A percentile compares a stretch with the other conserved stretches of the same genome.
phyloP scores from a whole-genome alignment of 305 asterid species.

The Striga hermonthica region DNA sequence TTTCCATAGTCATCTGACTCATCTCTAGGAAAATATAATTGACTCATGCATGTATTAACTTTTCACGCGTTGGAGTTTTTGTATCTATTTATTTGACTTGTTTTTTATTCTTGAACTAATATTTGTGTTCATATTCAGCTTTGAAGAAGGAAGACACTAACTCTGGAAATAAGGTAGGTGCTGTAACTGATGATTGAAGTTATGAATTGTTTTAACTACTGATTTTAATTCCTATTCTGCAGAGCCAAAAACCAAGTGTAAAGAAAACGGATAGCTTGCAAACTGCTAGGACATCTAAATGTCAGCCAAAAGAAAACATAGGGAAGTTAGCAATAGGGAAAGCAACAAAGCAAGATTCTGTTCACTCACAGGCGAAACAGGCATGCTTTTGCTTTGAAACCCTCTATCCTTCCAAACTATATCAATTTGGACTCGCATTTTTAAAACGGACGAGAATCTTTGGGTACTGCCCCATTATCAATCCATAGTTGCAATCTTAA shows the following conservation, averaged over 20 bases:
- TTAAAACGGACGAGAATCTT: too few species aligned
- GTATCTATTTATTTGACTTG: slow-evolving; percentile 1
- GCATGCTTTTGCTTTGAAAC: slow-evolving; percentile 35
- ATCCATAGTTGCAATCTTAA: too few species aligned
- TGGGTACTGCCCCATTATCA: too few species aligned
- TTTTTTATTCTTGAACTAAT: slow-evolving; percentile 29
- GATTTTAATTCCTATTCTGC: slow-evolving; percentile 34
- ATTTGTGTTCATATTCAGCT: slow-evolving; percentile 47
- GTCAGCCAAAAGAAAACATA: slow-evolving; percentile 52
- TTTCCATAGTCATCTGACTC: slow-evolving; percentile 20
- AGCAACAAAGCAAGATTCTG: slow-evolving; percentile 48
- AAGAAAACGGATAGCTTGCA: slow-evolving; percentile 48
- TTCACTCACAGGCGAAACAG: slow-evolving; percentile 46
- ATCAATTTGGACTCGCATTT: too few species aligned
- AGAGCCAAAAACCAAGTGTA: slow-evolving; percentile 45
- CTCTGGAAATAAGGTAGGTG: slow-evolving; percentile 57
- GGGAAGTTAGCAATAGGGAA: slow-evolving; percentile 50
- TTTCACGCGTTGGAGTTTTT: slow-evolving; percentile 10
- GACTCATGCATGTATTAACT: not conserved
- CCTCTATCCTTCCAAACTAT: not conserved
- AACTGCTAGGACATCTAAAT: slow-evolving; percentile 41
- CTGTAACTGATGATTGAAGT: slow-evolving; percentile 25
- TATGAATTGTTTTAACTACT: slow-evolving; percentile 22
- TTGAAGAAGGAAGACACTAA: slow-evolving; percentile 45
- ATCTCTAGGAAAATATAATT: slow-evolving; percentile 18